Base-by-base conservation (phyloP, 2,329 filamentous ascomycete genomes). In the Colletotrichum sublineola region DNA sequence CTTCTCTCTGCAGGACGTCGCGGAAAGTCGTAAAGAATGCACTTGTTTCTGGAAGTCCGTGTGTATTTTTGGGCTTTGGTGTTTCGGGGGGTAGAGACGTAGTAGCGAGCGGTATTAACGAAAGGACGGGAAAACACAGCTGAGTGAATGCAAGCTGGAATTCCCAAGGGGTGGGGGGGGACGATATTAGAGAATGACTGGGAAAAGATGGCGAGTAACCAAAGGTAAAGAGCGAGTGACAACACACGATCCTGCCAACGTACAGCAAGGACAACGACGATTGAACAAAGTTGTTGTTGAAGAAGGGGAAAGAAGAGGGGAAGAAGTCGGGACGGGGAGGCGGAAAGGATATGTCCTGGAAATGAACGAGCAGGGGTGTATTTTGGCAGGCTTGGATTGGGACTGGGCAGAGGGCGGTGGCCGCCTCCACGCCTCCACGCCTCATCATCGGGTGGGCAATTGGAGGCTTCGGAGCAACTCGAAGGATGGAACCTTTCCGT, bases 121-220 rank as follows among this genome's bases (percentile, higher is more conserved):
- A 86, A 77, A 76, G 84, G 83, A 86, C 82, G 81, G 84, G 77
- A 77, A 80, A 82, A 83, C 82, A 81, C 84, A 82, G 82, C 83
- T 80, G 79, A 85, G 83, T 81, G 84, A 85, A 79, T 84, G 83
- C 53, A 84, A 84, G 82, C 79, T 82, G 83, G 83, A 77, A 79
- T 82, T 74, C 83, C 78, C 74, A 76, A 72, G 53, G 67, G 62
- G 73, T 56, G 42, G 72, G 66, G 60, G 72, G 56, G 15, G 73
- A 74, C 60, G 65, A 69, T 66, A 61, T 67, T 68, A 73, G 72
- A 63, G 75, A 79, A 75, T 76, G 77, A 76, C 76, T 72, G 65
- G 73, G 24, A 24, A 77, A 76, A 75, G 75, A 56, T 50, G 29
- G 36, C 56, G 18, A 56, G 20, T 36, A 61, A 60, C 38, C 63